Evolutionary conservation across 768 basidiomycete species (phyloP).

Genomic region (Galerina marginata): DNA sequence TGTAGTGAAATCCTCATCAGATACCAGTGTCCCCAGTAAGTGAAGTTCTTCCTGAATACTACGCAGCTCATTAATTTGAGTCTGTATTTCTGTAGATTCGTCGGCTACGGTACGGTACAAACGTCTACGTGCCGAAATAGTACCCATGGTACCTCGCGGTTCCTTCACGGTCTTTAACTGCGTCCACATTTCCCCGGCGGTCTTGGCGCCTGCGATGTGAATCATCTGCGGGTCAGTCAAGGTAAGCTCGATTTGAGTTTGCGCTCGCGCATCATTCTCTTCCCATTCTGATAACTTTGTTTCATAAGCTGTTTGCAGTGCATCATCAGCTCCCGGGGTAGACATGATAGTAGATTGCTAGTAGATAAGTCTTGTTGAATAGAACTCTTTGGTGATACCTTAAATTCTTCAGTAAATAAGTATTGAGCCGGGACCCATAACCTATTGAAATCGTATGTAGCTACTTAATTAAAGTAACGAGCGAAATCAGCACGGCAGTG

Average conservation of each 20-base stretch:
- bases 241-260: constrained; percentile 25
- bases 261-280: constrained; percentile 24
- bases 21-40: constrained; percentile 20
- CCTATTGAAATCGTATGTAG: too few species aligned
- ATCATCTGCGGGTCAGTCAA: constrained; percentile 27
- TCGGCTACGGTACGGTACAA: too few species aligned
- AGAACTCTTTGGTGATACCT: background rate
- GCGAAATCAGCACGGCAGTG: too few species aligned
- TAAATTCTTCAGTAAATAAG: background rate
- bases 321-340: background rate
- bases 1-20: constrained; percentile 7
- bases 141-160: too few species aligned
- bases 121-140: too few species aligned
- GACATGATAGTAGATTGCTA: background rate
- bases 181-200: constrained; percentile 3
- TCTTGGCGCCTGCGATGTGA: constrained; percentile 24
- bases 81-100: background rate
- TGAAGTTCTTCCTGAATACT: constrained; percentile 25
- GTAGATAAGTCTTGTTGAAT: background rate
- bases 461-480: too few species aligned
- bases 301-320: too few species aligned
- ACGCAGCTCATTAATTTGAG: constrained; percentile 24
- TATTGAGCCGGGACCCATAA: too few species aligned
- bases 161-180: too few species aligned
- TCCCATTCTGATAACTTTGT: constrained; percentile 8